These are phyloP conservation scores for Diaporthe batatas DNA, from an alignment of 2,329 filamentous ascomycete genomes.

Conservation along the genomic window DNA sequence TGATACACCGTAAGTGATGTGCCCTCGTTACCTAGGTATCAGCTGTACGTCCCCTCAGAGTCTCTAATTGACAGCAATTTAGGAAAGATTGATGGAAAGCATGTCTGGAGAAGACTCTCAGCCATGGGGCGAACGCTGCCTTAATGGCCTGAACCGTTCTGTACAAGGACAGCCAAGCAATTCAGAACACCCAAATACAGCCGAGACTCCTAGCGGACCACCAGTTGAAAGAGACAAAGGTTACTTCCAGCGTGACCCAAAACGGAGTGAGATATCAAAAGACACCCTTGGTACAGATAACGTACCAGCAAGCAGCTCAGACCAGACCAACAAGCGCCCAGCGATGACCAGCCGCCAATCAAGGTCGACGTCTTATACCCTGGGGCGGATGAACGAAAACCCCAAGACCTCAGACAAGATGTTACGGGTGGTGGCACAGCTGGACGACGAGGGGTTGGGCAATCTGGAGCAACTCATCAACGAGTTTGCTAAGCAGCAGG, in stretches of 20 bases:
- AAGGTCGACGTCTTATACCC: conserved; percentile 26
- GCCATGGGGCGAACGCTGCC: not conserved
- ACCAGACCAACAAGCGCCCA: conserved; percentile 2
- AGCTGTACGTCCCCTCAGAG: not conserved
- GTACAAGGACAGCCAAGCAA: not conserved
- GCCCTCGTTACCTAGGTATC: too few species aligned
- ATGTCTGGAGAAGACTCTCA: conserved; percentile 9
- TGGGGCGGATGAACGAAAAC: conserved; percentile 29
- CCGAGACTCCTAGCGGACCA: not conserved
- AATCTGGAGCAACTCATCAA: conserved; percentile 30
- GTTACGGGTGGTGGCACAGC: conserved; percentile 30
- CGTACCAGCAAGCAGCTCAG: not conserved
- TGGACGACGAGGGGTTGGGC: conserved; percentile 33
- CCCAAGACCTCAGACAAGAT: conserved; percentile 29
- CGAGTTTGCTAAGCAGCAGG: conserved; percentile 28
- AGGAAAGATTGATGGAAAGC: not conserved
- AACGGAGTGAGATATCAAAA: not conserved
- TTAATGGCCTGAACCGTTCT: not conserved
- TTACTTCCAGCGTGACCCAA: conserved; percentile 10
- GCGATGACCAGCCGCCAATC: conserved; percentile 10
- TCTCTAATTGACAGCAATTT: not conserved
- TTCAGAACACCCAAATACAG: not conserved
- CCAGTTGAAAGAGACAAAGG: not conserved
- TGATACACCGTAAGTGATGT: not conserved
- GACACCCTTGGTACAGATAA: not conserved